Evolutionary conservation across 805 yeast genomes (phyloP).

Genomic region (Ogataea pignaliae): DNA sequence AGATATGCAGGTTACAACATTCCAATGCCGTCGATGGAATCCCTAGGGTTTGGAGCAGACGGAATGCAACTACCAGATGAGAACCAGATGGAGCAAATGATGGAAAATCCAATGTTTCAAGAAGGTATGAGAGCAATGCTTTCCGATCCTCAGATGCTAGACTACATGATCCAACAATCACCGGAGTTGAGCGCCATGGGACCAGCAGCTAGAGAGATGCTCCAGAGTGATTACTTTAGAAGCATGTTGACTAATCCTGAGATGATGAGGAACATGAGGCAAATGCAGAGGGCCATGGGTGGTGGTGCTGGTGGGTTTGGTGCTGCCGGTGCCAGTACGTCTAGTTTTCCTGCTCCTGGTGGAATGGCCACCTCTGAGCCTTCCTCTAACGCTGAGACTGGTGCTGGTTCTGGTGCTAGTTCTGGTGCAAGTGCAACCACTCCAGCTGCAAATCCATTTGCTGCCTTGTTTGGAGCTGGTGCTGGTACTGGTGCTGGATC

Average conservation of each 20-base stretch:
- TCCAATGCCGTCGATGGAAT: conserved; percentile 73
- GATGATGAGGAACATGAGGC: conserved; percentile 77
- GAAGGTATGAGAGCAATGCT: conserved; percentile 80
- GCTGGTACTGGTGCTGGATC: conserved; percentile 22
- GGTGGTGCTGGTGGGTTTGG: conserved; percentile 29
- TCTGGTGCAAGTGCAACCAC: conserved; percentile 7
- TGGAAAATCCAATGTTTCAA: conserved; percentile 78
- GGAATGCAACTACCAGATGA: conserved; percentile 81
- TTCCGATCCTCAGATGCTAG: conserved; percentile 84
- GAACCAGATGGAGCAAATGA: conserved; percentile 67
- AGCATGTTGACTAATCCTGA: conserved; percentile 81
- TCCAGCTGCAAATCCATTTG: conserved; percentile 37
- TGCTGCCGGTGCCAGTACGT: conserved; percentile 14
- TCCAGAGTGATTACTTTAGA: conserved; percentile 80
- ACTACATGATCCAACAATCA: conserved; percentile 71
- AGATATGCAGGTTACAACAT: conserved; percentile 86
- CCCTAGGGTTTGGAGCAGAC: conserved; percentile 74
- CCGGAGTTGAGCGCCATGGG: conserved; percentile 86
- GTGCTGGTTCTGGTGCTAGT: conserved; percentile 15
- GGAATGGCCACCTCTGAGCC: conserved; percentile 8
- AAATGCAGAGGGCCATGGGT: conserved; percentile 54
- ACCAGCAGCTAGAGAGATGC: conserved; percentile 80
- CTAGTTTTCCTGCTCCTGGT: conserved; percentile 50
- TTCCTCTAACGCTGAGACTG: conserved; percentile 15
- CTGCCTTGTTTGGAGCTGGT: conserved; percentile 29